A percentile compares a stretch with the other conserved stretches of the same genome.
Conservation (phyloP, 2,329 filamentous ascomycete species). For the Tetracladium maxilliforme region DNA sequence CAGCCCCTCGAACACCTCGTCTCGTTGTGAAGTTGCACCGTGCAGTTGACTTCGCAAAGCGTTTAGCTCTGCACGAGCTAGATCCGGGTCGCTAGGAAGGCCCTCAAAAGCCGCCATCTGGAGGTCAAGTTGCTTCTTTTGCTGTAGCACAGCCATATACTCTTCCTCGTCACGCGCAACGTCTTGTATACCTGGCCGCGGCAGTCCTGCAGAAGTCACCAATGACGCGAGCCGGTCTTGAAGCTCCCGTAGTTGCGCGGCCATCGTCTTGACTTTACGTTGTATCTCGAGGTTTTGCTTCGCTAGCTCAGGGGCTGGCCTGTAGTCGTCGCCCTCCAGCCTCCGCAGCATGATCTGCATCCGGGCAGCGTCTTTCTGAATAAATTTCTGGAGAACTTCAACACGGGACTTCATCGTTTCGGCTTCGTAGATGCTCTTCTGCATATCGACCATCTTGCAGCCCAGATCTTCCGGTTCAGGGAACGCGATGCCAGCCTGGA, state of each 20-base stretch:
- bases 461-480: constrained; percentile 29
- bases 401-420: constrained; percentile 40
- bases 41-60: constrained; percentile 48
- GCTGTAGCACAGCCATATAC: constrained; percentile 39
- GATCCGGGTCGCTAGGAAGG: constrained; percentile 54
- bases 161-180: constrained; percentile 41
- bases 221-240: constrained; percentile 33
- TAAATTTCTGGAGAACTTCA: constrained; percentile 36
- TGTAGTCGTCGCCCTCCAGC: constrained; percentile 30
- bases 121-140: constrained; percentile 43
- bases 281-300: constrained; percentile 63
- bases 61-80: constrained; percentile 58
- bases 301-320: constrained; percentile 40
- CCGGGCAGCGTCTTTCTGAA: constrained; percentile 32
- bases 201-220: constrained; percentile 4
- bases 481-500: constrained; percentile 32
- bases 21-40: constrained; percentile 44
- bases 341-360: constrained; percentile 23
- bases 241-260: constrained; percentile 53
- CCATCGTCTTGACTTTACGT: constrained; percentile 52
- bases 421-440: constrained; percentile 34
- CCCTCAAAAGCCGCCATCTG: constrained; percentile 54
- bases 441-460: constrained; percentile 36
- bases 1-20: constrained; percentile 61
- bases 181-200: constrained; percentile 35